Conservation (phyloP, 495 filamentous ascomycete genomes). For the Penicillium steckii region DNA sequence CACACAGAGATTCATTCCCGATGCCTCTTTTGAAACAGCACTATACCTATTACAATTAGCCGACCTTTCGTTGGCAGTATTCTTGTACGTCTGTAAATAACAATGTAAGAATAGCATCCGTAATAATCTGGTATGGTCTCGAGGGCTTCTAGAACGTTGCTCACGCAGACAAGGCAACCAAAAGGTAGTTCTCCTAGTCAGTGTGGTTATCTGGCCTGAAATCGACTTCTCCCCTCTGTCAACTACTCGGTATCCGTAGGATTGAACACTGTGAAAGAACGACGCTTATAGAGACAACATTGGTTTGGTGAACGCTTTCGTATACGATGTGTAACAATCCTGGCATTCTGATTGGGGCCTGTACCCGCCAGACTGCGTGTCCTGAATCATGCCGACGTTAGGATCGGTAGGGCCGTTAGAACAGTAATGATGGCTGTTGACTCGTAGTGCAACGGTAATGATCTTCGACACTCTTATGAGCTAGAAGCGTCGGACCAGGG, state of each 20-base stretch:
- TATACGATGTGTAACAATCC: not conserved
- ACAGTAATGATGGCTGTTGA: constrained; percentile 3
- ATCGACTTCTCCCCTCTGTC: not conserved
- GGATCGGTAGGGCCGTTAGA: not conserved
- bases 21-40: constrained; percentile 12
- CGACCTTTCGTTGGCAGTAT: constrained; percentile 9
- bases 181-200: not conserved
- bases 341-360: constrained; percentile 3
- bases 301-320: not conserved
- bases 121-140: too few species aligned
- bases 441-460: constrained; percentile 5
- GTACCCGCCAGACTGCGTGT: constrained; percentile 1
- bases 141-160: constrained; percentile 10
- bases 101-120: constrained; percentile 12
- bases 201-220: not conserved
- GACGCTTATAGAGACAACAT: not conserved
- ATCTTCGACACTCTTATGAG: not conserved
- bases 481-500: constrained; percentile 1
- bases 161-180: constrained; percentile 4
- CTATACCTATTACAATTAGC: constrained; percentile 15
- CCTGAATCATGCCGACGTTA: not conserved
- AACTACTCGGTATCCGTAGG: not conserved
- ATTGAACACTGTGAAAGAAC: not conserved
- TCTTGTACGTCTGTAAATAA: constrained; percentile 8
- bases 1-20: constrained; percentile 19